Evolutionary conservation across 805 yeast species (phyloP).

Genomic region (Candida verbasci): DNA sequence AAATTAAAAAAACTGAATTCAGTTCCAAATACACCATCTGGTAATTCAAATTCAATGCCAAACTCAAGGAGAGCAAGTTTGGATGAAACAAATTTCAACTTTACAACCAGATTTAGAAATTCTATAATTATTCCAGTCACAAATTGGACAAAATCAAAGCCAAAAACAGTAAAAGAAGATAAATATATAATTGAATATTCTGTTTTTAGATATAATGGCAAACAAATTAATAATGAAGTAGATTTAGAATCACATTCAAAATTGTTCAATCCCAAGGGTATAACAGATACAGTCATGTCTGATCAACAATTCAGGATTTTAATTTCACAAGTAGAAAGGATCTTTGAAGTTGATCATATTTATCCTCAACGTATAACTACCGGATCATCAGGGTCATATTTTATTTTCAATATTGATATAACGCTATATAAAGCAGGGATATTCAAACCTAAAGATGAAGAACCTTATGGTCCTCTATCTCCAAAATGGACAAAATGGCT

Average conservation of each 20-base stretch:
- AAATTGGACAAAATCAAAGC: conserved; percentile 23
- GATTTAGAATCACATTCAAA: conserved; percentile 17
- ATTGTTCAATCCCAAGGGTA: conserved; percentile 13
- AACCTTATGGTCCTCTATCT: conserved; percentile 72
- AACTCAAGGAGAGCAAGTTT: conserved; percentile 7
- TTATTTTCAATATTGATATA: conserved; percentile 33
- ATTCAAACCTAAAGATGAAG: conserved; percentile 77
- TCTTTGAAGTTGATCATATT: conserved; percentile 41
- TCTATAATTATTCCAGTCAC: conserved; percentile 23
- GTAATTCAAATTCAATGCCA: conserved; percentile 4
- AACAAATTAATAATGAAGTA: conserved; percentile 12
- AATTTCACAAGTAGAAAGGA: conserved; percentile 40
- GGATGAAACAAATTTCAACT: conserved; percentile 10
- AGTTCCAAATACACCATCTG: conserved; percentile 1
- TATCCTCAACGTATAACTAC: conserved; percentile 52
- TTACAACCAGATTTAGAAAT: conserved; percentile 16
- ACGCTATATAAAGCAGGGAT: conserved; percentile 41
- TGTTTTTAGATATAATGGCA: conserved; percentile 23
- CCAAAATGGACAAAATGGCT: conserved; percentile 82
- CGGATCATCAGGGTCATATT: conserved; percentile 72
- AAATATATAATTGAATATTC: conserved; percentile 31
- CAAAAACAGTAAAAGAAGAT: conserved; percentile 7
- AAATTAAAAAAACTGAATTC: conserved; percentile 4
- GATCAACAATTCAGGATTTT: conserved; percentile 29
- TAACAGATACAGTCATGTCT: conserved; percentile 13